phyloP scores from a whole-genome alignment of 768 basidiomycete species.

The Paxillus ammoniavirescens region DNA sequence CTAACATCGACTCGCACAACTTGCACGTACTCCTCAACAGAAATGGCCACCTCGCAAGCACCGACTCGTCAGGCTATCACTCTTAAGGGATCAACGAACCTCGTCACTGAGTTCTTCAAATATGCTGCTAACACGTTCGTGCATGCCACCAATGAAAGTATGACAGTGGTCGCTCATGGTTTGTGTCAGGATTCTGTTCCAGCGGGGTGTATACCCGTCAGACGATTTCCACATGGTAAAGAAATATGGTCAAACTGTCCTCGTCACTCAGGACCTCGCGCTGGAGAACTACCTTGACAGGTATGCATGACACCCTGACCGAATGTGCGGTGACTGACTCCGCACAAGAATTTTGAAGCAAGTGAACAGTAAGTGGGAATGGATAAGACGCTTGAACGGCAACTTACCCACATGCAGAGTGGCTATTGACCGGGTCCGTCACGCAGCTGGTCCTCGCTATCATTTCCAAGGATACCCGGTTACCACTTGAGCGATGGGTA shows the following conservation, averaged over 20 bases:
- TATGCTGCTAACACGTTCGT: conserved; percentile 96
- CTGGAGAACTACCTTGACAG: conserved; percentile 91
- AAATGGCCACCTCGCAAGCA: conserved; percentile 46
- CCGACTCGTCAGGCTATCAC: conserved; percentile 76
- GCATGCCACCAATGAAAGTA: neutral
- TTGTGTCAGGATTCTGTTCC: conserved; percentile 79
- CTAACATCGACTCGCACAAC: neutral
- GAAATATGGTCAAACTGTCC: conserved; percentile 95
- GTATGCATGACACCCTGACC: conserved; percentile 34
- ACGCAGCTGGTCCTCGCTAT: conserved; percentile 95
- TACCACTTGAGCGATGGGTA: conserved; percentile 95
- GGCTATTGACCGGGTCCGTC: conserved; percentile 90
- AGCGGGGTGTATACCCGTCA: conserved; percentile 93
- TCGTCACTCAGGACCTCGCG: conserved; percentile 91
- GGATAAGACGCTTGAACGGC: neutral
- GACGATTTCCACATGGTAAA: conserved; percentile 99
- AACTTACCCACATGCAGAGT: conserved; percentile 51
- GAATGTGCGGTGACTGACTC: neutral
- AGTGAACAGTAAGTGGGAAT: conserved; percentile 71
- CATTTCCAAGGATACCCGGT: conserved; percentile 90
- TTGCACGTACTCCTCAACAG: neutral
- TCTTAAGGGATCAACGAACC: conserved; percentile 89
- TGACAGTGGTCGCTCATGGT: neutral
- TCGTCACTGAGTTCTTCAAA: conserved; percentile 99
- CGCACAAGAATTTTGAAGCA: conserved; percentile 76